Base-by-base conservation (phyloP, 2,329 filamentous ascomycete genomes). In the Fusarium sp. region DNA sequence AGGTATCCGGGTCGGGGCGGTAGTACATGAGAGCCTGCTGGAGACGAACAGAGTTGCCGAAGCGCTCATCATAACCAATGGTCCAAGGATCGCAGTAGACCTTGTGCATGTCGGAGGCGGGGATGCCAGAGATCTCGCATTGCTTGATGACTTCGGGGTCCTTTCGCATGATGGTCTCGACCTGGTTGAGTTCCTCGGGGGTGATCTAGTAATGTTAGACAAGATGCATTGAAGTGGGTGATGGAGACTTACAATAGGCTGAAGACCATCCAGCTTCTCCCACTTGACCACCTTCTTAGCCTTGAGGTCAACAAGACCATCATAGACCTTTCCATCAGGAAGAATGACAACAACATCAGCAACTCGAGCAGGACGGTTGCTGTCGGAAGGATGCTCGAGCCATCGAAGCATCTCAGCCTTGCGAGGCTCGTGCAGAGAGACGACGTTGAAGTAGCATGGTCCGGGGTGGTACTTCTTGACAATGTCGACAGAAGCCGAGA, bases 21-120 rank as follows among this genome's bases (percentile, higher is more conserved):
- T 97, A 98, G 86, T 98, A 98, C 94, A 98, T 97, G 63, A 98
- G 86, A 2, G 94, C 95, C 84, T 98, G 95, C 83, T 98, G 95
- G 5, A 98, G 89, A 63, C 95, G 91, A 49, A 94, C 87, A 49
- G 86, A 86, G 80, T 85, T 96, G 70, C 95, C 95, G 78, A 95
- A 96, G 51, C 95, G 92, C 84, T 97, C 94, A 77, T 98, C 95
- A 80, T 94, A 97, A 57, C 95, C 95, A 82, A 98, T 97, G 1
- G 95, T 97, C 95, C 95, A 98, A 12, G 94, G 94, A 80, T 98
- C 95, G 82, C 95, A 97, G 85, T 97, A 98, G 56, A 98, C 94
- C 84, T 98, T 98, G 86, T 96, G 86, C 95, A 98, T 98, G 69
- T 97, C 93, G 75, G 93, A 88, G 65, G 87, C 88, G 14, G 94